These are phyloP conservation scores for Mycena pura DNA, from an alignment of 768 basidiomycete species.

Conservation along the genomic window DNA sequence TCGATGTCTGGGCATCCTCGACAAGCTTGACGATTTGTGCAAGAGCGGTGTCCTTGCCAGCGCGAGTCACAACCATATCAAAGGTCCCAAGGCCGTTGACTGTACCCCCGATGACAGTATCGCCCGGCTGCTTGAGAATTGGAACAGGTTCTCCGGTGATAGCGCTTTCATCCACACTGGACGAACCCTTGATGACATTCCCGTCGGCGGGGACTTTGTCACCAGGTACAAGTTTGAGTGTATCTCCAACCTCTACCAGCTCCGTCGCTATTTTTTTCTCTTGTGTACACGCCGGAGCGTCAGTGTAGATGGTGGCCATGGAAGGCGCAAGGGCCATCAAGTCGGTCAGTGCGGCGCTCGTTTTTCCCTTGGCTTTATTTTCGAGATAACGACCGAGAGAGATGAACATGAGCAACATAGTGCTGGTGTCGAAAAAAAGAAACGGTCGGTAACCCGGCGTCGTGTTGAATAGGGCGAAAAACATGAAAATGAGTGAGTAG, in stretches of 20 bases:
- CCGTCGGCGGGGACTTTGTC: slow-evolving; percentile 98
- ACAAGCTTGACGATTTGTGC: slow-evolving; percentile 97
- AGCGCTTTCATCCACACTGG: slow-evolving; percentile 93
- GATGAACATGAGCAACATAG: slow-evolving; percentile 98
- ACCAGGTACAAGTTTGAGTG: slow-evolving; percentile 92
- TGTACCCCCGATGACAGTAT: slow-evolving; percentile 93
- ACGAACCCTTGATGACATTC: slow-evolving; percentile 83
- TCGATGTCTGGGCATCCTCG: slow-evolving; percentile 97
- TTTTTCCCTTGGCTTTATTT: slow-evolving; percentile 96
- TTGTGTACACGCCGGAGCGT: slow-evolving; percentile 76
- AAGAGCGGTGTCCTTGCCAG: slow-evolving; percentile 95
- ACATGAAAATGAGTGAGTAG: slow-evolving; percentile 81
- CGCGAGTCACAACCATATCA: slow-evolving; percentile 94
- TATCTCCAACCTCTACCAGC: slow-evolving; percentile 92
- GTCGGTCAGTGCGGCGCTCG: slow-evolving; percentile 94
- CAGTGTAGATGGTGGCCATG: slow-evolving; percentile 95
- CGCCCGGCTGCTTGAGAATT: slow-evolving; percentile 82
- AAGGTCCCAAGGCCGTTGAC: slow-evolving; percentile 97
- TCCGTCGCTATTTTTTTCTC: slow-evolving; percentile 95
- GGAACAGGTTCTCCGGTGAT: slow-evolving; percentile 95
- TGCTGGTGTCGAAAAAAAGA: slow-evolving; percentile 98
- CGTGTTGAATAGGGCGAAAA: slow-evolving; percentile 67
- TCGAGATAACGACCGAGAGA: slow-evolving; percentile 95
- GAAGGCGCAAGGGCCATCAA: slow-evolving; percentile 94
- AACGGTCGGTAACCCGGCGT: slow-evolving; percentile 78